Base-by-base conservation (phyloP, 805 yeast genomes). In the Candida anglica region DNA sequence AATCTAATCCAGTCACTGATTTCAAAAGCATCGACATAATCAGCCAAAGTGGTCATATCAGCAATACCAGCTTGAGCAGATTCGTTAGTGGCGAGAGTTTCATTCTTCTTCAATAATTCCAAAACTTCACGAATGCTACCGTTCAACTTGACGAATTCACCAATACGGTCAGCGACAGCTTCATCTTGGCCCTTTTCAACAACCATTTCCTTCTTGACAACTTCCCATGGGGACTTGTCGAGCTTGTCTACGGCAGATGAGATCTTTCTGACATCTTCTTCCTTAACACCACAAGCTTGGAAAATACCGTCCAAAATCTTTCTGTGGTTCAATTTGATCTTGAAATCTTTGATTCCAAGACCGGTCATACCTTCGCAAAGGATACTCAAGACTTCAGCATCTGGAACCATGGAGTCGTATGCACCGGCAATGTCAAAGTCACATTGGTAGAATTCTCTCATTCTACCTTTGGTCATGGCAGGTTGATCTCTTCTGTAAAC, bases 401-500 rank as follows among this genome's bases (percentile, higher is more conserved):
- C 99, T 16, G 98, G 95, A 30, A 93, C 93, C 98, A 93, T 93
- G 19, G 80, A 52, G 52, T 93, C 98, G 58, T 84, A 91, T 37
- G 60, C 63, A 34, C 99, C 99, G 15, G 99, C 99, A 53, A 93
- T 71, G 61, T 93, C 99, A 51, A 93, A 86, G 67, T 93, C 99
- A 71, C 99, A 93, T 67, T 93, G 99, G 63, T 93, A 93, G 54
- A 93, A 93, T 64, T 93, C 99, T 75, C 99, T 85, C 98, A 93
- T 93, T 65, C 99, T 79, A 41, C 99, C 99, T 65, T 93, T 93
- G 33, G 98, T 91, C 98, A 93, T 93, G 6, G 99, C 99, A 4
- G 99, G 99, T 65, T 93, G 99, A 59, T 93, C 99, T 66, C 99
- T 84, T 69, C 99, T 81, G 66, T 93, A 93, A 35, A 93, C 99